Evolutionary conservation across 345 rosid species (phyloP), one percentile per base, ranked within the genome.

Genomic region (Dovyalis caffra): DNA sequence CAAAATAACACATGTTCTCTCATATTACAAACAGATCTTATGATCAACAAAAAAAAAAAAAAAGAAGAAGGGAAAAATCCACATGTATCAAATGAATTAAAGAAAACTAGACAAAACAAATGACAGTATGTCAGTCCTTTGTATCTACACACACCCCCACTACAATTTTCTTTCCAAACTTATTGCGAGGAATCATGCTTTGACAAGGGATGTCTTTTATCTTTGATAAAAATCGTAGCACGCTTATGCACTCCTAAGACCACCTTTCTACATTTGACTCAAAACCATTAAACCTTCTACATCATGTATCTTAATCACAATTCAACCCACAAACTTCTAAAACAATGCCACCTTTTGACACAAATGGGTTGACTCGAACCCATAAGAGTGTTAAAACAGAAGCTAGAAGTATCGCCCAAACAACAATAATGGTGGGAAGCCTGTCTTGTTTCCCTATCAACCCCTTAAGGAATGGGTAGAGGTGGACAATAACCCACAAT

Each of bases 381-480:
- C 93, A 89, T 25, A 89, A n/a, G 2, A 89, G 91, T 1, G 93
- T 77, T 68, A 86, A 77, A 37, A 89, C 78, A 0, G 91, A 89
- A 66, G 90, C 86, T n/a, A 89, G 81, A 68, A 89, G 89, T 35
- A 89, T 86, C 10, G 93, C 78, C 90, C 91, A 89, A 32, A 89
- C 91, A n/a, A 86, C 23, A 62, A 87, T 79, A 73, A 89, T 89
- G 40, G 93, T 87, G 12, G 93, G 90, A 66, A 89, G 34, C 76
- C 87, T 77, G 72, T 89, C 79, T 70, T 89, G 93, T 74, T 85
- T 89, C 77, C 88, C 93, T 70, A 86, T 26, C 29, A 81, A 53
- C 26, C 93, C 93, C 78, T 89, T 89, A 66, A 89, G 86, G 88
- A 89, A 89, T 1, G 93, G 93, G 73, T 87, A 87, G 16, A 89